Evolutionary conservation across 2,329 filamentous ascomycete genomes (phyloP).

Genomic region (Calonectria multiphialidica): DNA sequence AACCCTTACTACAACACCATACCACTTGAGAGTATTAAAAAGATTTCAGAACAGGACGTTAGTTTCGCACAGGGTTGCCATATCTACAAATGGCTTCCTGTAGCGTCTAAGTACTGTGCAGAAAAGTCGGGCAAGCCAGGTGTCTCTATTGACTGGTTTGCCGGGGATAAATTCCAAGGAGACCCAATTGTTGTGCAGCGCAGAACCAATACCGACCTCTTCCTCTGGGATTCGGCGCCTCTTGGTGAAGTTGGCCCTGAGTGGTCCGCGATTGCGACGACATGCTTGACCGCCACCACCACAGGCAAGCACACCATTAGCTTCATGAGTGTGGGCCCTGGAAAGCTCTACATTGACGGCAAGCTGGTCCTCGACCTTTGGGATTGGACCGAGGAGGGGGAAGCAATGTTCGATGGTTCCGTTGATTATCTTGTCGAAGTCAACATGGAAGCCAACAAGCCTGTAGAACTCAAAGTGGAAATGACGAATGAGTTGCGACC

Average conservation of each 20-base stretch:
- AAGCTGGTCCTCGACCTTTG: constrained; percentile 73
- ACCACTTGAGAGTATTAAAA: constrained; percentile 70
- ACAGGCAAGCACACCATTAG: constrained; percentile 75
- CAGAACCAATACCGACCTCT: constrained; percentile 74
- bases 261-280: constrained; percentile 74
- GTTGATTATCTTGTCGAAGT: constrained; percentile 73
- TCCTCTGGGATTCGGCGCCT: constrained; percentile 78
- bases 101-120: constrained; percentile 42
- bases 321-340: constrained; percentile 76
- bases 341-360: constrained; percentile 70
- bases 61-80: constrained; percentile 60
- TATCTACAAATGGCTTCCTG: constrained; percentile 45
- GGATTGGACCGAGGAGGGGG: constrained; percentile 77
- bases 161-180: constrained; percentile 72
- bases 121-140: constrained; percentile 65
- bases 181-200: constrained; percentile 68
- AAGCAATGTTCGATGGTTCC: constrained; percentile 79
- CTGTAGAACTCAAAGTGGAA: constrained; percentile 66
- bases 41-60: constrained; percentile 66
- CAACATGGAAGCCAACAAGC: constrained; percentile 68
- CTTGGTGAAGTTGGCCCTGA: constrained; percentile 69
- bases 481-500: constrained; percentile 74
- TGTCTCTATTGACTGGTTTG: constrained; percentile 74
- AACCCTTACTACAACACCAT: constrained; percentile 78
- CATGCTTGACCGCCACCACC: constrained; percentile 67